Evolutionary conservation across 495 filamentous ascomycete species (phyloP).

Genomic region (Hyaloscypha hepaticicola): DNA sequence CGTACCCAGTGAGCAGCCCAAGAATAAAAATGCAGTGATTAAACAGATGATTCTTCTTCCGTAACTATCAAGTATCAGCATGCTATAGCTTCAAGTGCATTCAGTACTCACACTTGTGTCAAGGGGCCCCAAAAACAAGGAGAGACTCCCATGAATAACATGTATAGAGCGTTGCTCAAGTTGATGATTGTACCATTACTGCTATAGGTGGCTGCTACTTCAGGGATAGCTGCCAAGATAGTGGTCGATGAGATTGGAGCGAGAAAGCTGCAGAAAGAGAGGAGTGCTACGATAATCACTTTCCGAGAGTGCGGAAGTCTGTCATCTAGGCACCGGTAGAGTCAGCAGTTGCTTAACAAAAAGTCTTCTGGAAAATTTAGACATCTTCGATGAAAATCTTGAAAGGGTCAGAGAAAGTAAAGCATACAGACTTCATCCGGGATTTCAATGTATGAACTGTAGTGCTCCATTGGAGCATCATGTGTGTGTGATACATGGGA

Average conservation of each 20-base stretch:
- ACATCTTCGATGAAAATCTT: no score
- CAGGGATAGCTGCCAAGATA: conserved; percentile 67
- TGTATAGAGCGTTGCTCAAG: conserved; percentile 66
- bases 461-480: conserved; percentile 37
- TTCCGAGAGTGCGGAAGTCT: conserved; percentile 57
- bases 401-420: no score
- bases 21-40: conserved; percentile 57
- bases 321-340: no score
- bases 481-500: conserved; percentile 28
- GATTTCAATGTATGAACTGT: conserved; percentile 41
- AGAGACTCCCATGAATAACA: conserved; percentile 68
- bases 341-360: no score
- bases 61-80: no score
- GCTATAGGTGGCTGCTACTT: conserved; percentile 60
- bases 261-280: conserved; percentile 67
- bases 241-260: conserved; percentile 68
- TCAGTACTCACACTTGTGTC: conserved; percentile 66
- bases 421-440: conserved; percentile 49
- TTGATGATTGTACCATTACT: conserved; percentile 67
- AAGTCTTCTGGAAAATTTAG: no score
- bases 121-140: conserved; percentile 68
- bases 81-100: no score
- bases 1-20: conserved; percentile 62
- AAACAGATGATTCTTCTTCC: conserved; percentile 54
- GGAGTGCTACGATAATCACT: conserved; percentile 56